These are phyloP conservation scores for Ramalina intermedia DNA, from an alignment of 495 filamentous ascomycete genomes.

Conservation along the genomic window DNA sequence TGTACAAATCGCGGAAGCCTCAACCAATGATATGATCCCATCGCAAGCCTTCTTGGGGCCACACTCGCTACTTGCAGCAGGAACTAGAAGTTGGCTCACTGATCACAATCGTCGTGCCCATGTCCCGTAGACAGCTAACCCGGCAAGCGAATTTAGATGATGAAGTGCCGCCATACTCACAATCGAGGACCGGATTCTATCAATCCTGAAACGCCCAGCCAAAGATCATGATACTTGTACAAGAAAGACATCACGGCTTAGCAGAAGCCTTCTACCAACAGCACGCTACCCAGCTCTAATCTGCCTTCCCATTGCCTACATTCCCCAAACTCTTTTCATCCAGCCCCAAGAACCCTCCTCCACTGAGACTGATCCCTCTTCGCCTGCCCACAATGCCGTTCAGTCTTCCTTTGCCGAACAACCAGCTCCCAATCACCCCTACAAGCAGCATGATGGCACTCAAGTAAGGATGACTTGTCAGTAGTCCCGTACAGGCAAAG, in stretches of 20 bases:
- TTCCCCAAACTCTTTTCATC: conserved; percentile 52
- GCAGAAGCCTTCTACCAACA: background rate
- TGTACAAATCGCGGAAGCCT: too few relatives aligned
- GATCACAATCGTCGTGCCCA: too few relatives aligned
- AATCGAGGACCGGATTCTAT: too few relatives aligned
- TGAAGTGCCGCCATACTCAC: too few relatives aligned
- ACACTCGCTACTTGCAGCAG: too few relatives aligned
- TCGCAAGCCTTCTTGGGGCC: too few relatives aligned
- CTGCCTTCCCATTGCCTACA: conserved; percentile 61
- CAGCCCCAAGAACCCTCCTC: conserved; percentile 54
- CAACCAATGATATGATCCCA: too few relatives aligned
- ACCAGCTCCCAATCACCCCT: background rate
- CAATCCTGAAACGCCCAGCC: background rate
- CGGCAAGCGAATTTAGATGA: too few relatives aligned
- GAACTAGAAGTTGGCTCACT: too few relatives aligned
- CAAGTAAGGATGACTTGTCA: conserved; percentile 50
- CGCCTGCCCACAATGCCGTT: conserved; percentile 30
- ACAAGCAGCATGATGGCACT: background rate
- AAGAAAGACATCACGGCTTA: background rate
- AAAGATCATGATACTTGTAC: background rate
- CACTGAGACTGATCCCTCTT: conserved; percentile 34
- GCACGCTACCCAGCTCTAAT: conserved; percentile 33
- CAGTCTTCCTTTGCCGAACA: conserved; percentile 21
- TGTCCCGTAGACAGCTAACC: too few relatives aligned
- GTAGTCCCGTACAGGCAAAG: conserved; percentile 56